These are phyloP conservation scores for Penicillium lagena DNA, from an alignment of 495 filamentous ascomycete genomes.

Conservation along the genomic window DNA sequence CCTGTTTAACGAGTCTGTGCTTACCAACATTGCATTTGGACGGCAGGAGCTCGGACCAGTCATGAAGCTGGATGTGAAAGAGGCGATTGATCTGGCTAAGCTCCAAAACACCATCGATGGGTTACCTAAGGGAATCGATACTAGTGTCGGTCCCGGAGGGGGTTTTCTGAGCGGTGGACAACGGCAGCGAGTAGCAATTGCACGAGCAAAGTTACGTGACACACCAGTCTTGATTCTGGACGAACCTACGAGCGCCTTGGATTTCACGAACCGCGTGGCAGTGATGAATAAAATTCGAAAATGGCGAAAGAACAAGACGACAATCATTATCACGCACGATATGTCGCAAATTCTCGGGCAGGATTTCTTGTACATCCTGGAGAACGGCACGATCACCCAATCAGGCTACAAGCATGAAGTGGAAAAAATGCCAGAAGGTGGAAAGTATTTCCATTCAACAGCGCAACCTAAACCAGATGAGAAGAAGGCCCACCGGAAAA, in stretches of 20 bases:
- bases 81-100: conserved; percentile 54
- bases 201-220: conserved; percentile 71
- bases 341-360: conserved; percentile 66
- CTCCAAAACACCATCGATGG: conserved; percentile 64
- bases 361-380: conserved; percentile 79
- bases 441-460: conserved; percentile 12
- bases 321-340: conserved; percentile 87
- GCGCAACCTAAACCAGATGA: background rate
- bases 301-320: conserved; percentile 66
- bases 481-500: background rate
- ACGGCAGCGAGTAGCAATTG: conserved; percentile 68
- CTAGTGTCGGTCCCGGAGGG: conserved; percentile 63
- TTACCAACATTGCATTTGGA: conserved; percentile 77
- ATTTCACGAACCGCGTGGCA: conserved; percentile 61
- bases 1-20: conserved; percentile 79
- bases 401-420: conserved; percentile 52
- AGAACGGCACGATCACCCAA: conserved; percentile 62
- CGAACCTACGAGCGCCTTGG: conserved; percentile 77
- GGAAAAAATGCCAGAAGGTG: conserved; percentile 18
- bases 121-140: conserved; percentile 70
- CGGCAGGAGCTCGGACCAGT: conserved; percentile 41
- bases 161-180: conserved; percentile 80
- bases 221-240: conserved; percentile 78
- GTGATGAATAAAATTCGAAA: conserved; percentile 68
- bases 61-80: conserved; percentile 46